These are phyloP conservation scores for Rhodotorula sp. DNA, from an alignment of 1,284 basidiomycete species.

Conservation along the genomic window DNA sequence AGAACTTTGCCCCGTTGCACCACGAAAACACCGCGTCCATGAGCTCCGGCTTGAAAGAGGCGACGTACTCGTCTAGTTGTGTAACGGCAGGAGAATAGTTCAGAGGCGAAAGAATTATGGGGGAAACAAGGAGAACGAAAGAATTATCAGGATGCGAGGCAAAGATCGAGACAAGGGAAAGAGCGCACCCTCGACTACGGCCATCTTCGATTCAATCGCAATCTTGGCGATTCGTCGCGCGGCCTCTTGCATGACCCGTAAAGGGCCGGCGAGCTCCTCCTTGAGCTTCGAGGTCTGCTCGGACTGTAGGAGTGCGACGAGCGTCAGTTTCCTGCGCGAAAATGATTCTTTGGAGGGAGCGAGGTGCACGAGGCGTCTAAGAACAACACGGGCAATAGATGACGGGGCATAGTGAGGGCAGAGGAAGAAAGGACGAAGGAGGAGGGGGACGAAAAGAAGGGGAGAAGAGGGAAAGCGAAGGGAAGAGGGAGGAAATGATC, in stretches of 20 bases:
- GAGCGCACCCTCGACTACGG: conserved; percentile 67
- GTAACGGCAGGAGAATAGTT: too few species aligned
- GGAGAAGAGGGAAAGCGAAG: background rate
- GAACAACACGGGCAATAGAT: too few species aligned
- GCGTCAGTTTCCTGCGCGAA: background rate
- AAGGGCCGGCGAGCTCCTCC: conserved; percentile 86
- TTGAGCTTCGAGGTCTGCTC: conserved; percentile 81
- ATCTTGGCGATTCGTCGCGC: conserved; percentile 94
- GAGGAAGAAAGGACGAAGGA: background rate
- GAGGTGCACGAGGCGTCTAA: too few species aligned
- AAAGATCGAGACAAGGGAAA: background rate
- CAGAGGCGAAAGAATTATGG: too few species aligned
- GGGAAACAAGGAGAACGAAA: background rate
- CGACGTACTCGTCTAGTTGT: conserved; percentile 75
- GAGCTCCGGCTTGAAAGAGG: conserved; percentile 94
- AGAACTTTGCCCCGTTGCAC: conserved; percentile 96
- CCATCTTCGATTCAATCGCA: conserved; percentile 85
- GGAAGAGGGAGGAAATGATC: too few species aligned
- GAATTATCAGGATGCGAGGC: too few species aligned
- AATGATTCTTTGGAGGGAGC: too few species aligned
- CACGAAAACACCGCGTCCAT: conserved; percentile 97
- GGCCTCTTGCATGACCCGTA: conserved; percentile 92
- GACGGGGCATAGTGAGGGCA: too few species aligned
- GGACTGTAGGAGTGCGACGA: conserved; percentile 59
- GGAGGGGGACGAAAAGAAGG: background rate